Evolutionary conservation across 208 protist species (phyloP).

Genomic region (Leishmania arabica): DNA sequence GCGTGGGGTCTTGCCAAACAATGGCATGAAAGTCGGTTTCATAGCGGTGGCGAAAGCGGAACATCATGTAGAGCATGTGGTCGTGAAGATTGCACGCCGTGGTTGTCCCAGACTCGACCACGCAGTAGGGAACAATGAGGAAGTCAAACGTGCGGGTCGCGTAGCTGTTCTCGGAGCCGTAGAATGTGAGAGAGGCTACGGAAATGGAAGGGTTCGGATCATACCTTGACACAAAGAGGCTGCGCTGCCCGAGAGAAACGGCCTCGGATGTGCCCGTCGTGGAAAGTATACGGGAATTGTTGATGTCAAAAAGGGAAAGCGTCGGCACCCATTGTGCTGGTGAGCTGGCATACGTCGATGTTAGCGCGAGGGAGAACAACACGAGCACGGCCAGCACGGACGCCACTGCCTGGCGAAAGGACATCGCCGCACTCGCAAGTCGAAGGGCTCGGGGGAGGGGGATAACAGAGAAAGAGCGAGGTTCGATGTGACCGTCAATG

Average conservation of each 20-base stretch:
- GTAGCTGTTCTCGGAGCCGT: conserved; percentile 1
- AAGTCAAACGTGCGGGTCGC: conserved; percentile 10
- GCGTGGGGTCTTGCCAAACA: conserved; percentile 30
- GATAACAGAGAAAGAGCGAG: not conserved
- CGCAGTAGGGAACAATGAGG: conserved; percentile 27
- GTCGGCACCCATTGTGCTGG: not conserved
- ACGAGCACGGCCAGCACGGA: not conserved
- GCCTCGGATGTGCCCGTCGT: conserved; percentile 1
- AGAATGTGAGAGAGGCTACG: conserved; percentile 14
- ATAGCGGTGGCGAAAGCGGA: conserved; percentile 30
- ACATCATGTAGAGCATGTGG: conserved; percentile 25
- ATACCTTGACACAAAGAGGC: conserved; percentile 18
- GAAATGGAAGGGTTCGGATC: conserved; percentile 12
- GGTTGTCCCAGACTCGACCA: not conserved
- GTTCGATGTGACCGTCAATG: not conserved
- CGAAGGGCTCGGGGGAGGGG: not conserved
- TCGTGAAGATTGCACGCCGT: conserved; percentile 10
- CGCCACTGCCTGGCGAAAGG: not conserved
- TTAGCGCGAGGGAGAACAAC: not conserved
- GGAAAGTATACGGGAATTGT: conserved; percentile 19
- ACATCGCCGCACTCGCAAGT: not conserved
- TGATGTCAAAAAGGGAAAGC: conserved; percentile 30
- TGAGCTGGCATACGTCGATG: not conserved
- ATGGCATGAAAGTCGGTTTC: conserved; percentile 23
- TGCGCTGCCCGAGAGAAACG: conserved; percentile 21